These are phyloP conservation scores for Panicum virgatum DNA, from an alignment of 202 grass and related monocot genomes.

Conservation along the genomic window DNA sequence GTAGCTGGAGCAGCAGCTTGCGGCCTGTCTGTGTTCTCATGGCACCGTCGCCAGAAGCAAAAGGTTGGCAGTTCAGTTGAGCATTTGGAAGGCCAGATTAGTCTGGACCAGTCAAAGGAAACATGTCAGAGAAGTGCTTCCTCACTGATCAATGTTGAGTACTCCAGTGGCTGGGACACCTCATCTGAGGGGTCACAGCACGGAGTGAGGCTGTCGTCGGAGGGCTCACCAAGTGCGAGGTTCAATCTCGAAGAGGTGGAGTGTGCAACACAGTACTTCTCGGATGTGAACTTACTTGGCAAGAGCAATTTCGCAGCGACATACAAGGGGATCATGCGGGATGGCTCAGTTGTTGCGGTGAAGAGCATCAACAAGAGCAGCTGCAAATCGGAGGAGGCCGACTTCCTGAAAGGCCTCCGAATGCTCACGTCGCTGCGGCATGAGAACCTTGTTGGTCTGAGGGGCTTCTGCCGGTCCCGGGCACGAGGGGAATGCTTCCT, in stretches of 20 bases:
- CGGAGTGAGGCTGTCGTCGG: conserved; percentile 36
- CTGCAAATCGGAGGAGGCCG: conserved; percentile 71
- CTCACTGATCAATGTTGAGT: conserved; percentile 64
- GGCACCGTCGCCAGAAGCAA: conserved; percentile 67
- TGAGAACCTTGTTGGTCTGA: conserved; percentile 69
- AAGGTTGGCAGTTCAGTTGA: conserved; percentile 65
- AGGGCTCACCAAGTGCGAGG: conserved; percentile 59
- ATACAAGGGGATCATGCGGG: conserved; percentile 62
- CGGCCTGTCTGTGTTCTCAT: conserved; percentile 51
- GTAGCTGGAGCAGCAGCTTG: conserved; percentile 45
- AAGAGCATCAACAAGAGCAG: conserved; percentile 90
- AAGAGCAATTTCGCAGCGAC: conserved; percentile 64
- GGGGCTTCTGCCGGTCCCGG: conserved; percentile 73
- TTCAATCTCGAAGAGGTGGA: conserved; percentile 84
- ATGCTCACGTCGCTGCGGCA: conserved; percentile 55
- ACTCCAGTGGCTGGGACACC: conserved; percentile 64
- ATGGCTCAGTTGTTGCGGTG: conserved; percentile 55
- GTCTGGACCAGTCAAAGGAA: conserved; percentile 58
- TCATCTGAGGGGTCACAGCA: conserved; percentile 48
- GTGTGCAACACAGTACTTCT: conserved; percentile 78
- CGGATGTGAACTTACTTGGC: conserved; percentile 55
- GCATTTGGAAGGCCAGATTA: conserved; percentile 51
- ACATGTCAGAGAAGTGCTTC: conserved; percentile 51
- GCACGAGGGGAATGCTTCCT: conserved; percentile 75
- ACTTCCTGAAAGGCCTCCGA: conserved; percentile 68